A percentile compares a stretch with the other conserved stretches of the same genome.
Conservation (phyloP, 2,329 filamentous ascomycete genomes). For the Diaporthe aspalathi region DNA sequence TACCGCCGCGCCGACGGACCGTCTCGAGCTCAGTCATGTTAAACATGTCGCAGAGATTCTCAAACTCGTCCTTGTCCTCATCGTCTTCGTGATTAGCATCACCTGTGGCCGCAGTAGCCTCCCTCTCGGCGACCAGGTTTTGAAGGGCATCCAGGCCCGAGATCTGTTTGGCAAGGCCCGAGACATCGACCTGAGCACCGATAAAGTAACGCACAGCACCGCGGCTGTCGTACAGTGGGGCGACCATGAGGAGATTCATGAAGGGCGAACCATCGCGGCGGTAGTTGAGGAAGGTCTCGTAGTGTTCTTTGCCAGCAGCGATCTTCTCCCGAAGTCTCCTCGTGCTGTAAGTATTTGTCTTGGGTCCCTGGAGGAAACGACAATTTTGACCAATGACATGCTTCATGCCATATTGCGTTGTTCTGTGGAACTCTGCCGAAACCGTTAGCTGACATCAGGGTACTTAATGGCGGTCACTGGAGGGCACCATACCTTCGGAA, state of each 20-base stretch:
- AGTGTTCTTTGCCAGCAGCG: conserved; percentile 73
- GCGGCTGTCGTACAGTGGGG: conserved; percentile 76
- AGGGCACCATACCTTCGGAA: conserved; percentile 70
- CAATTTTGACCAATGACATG: conserved; percentile 83
- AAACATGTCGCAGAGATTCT: conserved; percentile 76
- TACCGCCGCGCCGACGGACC: conserved; percentile 71
- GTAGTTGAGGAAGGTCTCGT: conserved; percentile 81
- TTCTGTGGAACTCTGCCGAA: conserved; percentile 63
- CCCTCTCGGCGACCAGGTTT: conserved; percentile 53
- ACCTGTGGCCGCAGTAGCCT: neutral
- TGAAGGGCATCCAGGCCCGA: conserved; percentile 73
- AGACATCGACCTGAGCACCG: conserved; percentile 79
- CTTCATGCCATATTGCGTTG: conserved; percentile 47
- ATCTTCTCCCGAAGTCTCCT: conserved; percentile 71
- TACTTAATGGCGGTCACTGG: neutral
- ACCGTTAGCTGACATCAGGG: conserved; percentile 4
- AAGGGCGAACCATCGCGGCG: conserved; percentile 80
- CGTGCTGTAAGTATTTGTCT: conserved; percentile 73
- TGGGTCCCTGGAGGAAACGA: conserved; percentile 80
- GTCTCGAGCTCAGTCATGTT: conserved; percentile 74
- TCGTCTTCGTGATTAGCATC: neutral
- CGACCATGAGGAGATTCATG: conserved; percentile 80
- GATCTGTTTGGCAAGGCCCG: conserved; percentile 74
- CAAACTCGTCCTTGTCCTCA: conserved; percentile 66
- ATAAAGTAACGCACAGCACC: conserved; percentile 76